A percentile compares a stretch with the other conserved stretches of the same genome.
Evolutionary conservation across 108 stramenopile genomes (phyloP).

Genomic region (Stephanodiscus triporus): DNA sequence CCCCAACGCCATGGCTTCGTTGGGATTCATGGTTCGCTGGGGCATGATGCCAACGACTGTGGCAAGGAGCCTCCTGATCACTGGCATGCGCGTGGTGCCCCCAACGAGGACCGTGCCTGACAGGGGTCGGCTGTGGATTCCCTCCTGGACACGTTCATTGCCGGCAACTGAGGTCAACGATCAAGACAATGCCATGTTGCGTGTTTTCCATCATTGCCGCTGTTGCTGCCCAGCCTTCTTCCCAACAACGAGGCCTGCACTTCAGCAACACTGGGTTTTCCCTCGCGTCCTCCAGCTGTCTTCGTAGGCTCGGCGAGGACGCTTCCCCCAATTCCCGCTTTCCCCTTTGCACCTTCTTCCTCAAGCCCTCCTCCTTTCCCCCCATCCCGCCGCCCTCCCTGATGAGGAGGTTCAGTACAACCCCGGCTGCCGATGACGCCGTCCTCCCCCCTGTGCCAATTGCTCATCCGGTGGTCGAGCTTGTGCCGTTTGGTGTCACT

Average conservation of each 20-base stretch:
- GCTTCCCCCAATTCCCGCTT: constrained; percentile 34
- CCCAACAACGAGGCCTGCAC: constrained; percentile 30
- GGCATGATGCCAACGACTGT: constrained; percentile 76
- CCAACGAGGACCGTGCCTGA: constrained; percentile 85
- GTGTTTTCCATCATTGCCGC: constrained; percentile 5
- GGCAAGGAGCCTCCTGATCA: constrained; percentile 71
- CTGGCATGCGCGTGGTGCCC: constrained; percentile 90
- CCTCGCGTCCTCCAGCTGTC: constrained; percentile 65
- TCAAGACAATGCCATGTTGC: background rate
- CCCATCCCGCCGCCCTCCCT: background rate
- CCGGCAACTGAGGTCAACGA: constrained; percentile 16
- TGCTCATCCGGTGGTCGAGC: no score
- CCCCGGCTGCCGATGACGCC: constrained; percentile 48
- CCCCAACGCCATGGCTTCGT: constrained; percentile 88
- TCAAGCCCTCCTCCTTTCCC: constrained; percentile 15
- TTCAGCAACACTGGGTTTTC: constrained; percentile 57
- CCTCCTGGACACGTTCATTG: constrained; percentile 64
- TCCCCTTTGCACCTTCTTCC: constrained; percentile 48
- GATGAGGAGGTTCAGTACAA: constrained; percentile 70
- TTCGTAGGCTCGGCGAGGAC: constrained; percentile 39
- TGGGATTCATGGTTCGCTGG: constrained; percentile 81
- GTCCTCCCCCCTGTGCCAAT: constrained; percentile 74
- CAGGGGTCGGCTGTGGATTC: constrained; percentile 83
- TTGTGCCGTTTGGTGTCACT: no score
- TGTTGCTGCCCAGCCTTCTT: constrained; percentile 13